Base-by-base conservation (phyloP, 768 basidiomycete genomes). In the Agaricus blazei region DNA sequence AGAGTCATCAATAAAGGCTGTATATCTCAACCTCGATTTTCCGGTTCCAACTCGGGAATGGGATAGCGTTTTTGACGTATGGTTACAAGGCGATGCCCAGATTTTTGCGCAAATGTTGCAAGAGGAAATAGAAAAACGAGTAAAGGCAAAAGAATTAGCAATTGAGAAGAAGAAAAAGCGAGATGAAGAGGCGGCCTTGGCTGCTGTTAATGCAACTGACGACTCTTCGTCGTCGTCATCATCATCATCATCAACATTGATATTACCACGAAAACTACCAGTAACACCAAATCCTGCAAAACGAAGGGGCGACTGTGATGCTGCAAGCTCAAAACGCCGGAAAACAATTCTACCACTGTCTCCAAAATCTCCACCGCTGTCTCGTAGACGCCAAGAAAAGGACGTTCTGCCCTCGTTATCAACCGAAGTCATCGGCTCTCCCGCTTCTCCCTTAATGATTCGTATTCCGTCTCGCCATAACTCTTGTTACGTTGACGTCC, bases 61-160 rank as follows among this genome's bases (percentile, higher is more conserved):
- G 92, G 88, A 90, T 58, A 88, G 84, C 7, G 86, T 95, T 3
- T 95, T 97, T 61, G 93, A 97, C 68, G 80, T 82, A 38, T 96
- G 92, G 90, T 68, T 93, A 52, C 83, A 93, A 62, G 92, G 93
- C 1, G 93, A 96, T 64, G 86, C 89, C 2, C 94, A 97, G 67
- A 65, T 65, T 14, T 94, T 95, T 68, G 88, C 90, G 4, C 70
- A 71, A 38, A 66, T 83, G 57, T 65, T 91, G 57, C 76, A 74
- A 57, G 73, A 73, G 24, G 86, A 84, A 68, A 74, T 88, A 34
- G 75, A 77, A 57, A 79, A 76, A 61, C 81, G 84, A 67, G 66
- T 69, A 19, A 72, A 66, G 45, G 75, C 76, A 38, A 87, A 82
- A 63, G 79, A 84, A 64, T 70, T 75, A 6, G 76, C 75, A 3